Conservation (phyloP, 1,284 basidiomycete genomes). For the Malassezia psittaci region DNA sequence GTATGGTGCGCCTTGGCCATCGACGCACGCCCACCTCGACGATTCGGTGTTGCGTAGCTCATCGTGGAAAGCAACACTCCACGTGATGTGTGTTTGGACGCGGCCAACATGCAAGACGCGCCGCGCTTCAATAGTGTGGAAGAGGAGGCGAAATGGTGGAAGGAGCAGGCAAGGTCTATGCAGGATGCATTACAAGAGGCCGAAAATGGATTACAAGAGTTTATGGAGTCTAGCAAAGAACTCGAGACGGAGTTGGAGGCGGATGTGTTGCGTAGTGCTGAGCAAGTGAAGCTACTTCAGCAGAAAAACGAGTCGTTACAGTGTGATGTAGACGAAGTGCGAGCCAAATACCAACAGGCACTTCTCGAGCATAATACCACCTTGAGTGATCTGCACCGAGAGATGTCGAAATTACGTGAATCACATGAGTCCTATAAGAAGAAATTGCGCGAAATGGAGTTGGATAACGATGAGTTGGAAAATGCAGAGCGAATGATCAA, state of each 20-base stretch:
- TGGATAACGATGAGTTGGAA: conserved; percentile 46
- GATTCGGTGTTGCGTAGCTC: background rate
- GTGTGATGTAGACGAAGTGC: conserved; percentile 41
- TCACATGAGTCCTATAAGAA: conserved; percentile 40
- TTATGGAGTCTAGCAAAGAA: conserved; percentile 41
- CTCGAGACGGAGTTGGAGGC: conserved; percentile 44
- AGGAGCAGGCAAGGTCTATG: conserved; percentile 33
- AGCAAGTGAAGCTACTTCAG: conserved; percentile 25
- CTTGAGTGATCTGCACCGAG: conserved; percentile 32
- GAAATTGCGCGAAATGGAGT: conserved; percentile 41
- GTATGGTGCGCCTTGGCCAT: background rate
- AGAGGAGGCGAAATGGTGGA: conserved; percentile 37
- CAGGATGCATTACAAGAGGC: conserved; percentile 36
- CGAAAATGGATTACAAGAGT: conserved; percentile 36
- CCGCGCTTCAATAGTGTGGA: conserved; percentile 27
- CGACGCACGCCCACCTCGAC: conserved; percentile 2
- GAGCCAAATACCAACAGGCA: conserved; percentile 37
- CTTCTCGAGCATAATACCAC: conserved; percentile 37
- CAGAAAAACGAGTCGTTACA: conserved; percentile 30
- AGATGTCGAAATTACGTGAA: conserved; percentile 30
- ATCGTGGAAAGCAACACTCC: conserved; percentile 7
- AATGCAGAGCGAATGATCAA: conserved; percentile 58
- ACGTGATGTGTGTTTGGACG: conserved; percentile 6
- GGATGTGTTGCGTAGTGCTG: conserved; percentile 27
- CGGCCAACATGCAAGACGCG: conserved; percentile 6